Conservation (phyloP, 192 early-diverging fungal genomes). For the Coemansia sp. region DNA sequence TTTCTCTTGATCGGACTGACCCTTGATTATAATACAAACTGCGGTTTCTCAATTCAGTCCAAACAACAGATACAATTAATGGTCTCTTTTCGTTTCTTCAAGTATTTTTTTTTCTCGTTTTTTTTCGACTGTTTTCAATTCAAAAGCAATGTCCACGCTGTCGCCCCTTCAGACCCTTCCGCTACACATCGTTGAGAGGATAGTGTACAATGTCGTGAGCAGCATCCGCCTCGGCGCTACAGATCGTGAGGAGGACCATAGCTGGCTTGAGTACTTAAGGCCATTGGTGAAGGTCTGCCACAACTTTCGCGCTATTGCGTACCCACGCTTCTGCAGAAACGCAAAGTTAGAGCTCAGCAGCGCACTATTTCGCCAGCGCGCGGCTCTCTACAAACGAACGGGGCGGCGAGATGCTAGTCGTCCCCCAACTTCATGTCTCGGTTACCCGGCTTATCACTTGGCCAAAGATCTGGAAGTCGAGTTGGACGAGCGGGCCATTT, state of each 20-base stretch:
- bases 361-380: not conserved
- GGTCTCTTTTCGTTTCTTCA: not conserved
- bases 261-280: not conserved
- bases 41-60: not conserved
- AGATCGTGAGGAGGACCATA: not conserved
- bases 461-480: not conserved
- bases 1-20: not conserved
- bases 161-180: not conserved
- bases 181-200: not conserved
- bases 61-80: not conserved
- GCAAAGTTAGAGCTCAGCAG: not conserved
- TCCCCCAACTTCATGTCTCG: not conserved
- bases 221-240: not conserved
- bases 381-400: not conserved
- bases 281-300: not conserved
- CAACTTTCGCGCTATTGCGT: not conserved
- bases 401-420: not conserved
- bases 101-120: not conserved
- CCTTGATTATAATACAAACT: not conserved
- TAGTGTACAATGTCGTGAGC: not conserved
- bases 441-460: not conserved
- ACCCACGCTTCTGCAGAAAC: not conserved
- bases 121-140: not conserved
- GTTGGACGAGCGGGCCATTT: slow-evolving; percentile 1
- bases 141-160: not conserved